Evolutionary conservation across 106 monocot species (phyloP).

Genomic region (Acorus calamus): DNA sequence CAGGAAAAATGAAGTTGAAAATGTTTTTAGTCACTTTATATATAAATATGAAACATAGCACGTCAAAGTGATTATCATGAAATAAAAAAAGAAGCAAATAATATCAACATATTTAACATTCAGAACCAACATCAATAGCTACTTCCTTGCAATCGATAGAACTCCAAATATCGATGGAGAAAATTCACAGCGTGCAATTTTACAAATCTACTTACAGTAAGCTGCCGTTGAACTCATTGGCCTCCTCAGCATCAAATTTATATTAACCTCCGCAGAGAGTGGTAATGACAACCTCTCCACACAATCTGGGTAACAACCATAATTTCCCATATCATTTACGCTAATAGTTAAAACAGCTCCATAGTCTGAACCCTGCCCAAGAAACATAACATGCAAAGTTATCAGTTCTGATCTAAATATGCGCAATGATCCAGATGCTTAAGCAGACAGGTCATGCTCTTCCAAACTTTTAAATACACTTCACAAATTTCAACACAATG

Average conservation of each 20-base stretch:
- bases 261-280: slow-evolving; percentile 29
- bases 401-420: no score
- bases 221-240: slow-evolving; percentile 28
- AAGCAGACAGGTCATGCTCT: no score
- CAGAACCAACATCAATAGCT: not conserved
- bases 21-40: no score
- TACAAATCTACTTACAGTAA: slow-evolving; percentile 37
- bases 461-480: no score
- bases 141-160: no score
- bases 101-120: not conserved
- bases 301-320: slow-evolving; percentile 60
- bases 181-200: not conserved
- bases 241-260: slow-evolving; percentile 52
- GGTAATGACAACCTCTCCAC: slow-evolving; percentile 36
- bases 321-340: slow-evolving; percentile 87
- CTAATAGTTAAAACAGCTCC: slow-evolving; percentile 41
- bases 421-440: no score
- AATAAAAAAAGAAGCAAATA: no score
- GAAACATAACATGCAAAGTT: slow-evolving; percentile 1
- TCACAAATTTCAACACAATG: no score
- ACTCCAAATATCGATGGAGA: not conserved
- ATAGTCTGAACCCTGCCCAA: slow-evolving; percentile 31
- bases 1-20: no score
- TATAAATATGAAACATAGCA: no score
- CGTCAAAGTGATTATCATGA: no score